Base-by-base conservation (phyloP, 805 yeast species). In the Brettanomyces sp. region DNA sequence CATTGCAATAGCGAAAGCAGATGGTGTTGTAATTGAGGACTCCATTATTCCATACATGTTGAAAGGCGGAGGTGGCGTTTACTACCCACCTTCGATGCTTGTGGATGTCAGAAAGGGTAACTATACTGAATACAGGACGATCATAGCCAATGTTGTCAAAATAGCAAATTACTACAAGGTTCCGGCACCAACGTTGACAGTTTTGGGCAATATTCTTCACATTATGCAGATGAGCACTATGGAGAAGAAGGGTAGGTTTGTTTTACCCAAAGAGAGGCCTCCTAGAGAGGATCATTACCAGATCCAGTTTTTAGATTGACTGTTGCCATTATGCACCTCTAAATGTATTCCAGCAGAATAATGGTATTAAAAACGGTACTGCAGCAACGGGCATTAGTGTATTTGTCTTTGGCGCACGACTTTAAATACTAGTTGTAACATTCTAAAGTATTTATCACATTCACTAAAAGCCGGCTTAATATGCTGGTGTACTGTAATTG, bases 81-180 rank as follows among this genome's bases (percentile, higher is more conserved):
- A 66, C 56, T 73, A 69, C 46, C 59, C 70, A 32, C 76, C 76
- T 5, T 73, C 77, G 9, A 73, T 73, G 77, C 56, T 68, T 42
- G 68, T 73, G n/a, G 77, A 73, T 49, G 56, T 63, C 21, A 58
- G 70, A 50, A 67, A 72, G 49, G 65, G 64, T 14, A 65, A 71
- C 42, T 64, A 62, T 44, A 62, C 67, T 45, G 78, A 73, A 55
- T 64, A 69, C 47, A 70, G 68, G 43, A 65, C 64, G 28, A 70
- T 73, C 43, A 45, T 73, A 36, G 76, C 76, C 23, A 73, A 70
- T 32, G 67, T 66, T n/a, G 47, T 63, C 45, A 56, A 54, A 1
- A 55, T 58, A 35, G 67, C 65, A 18, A 51, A 54, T 34, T 54
- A 56, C 42, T 58, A 62, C 42, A 56, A 55, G 24, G 58, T 64